These are phyloP conservation scores for Kodamaea anthophila DNA, from an alignment of 1,139 yeast genomes.

Conservation along the genomic window DNA sequence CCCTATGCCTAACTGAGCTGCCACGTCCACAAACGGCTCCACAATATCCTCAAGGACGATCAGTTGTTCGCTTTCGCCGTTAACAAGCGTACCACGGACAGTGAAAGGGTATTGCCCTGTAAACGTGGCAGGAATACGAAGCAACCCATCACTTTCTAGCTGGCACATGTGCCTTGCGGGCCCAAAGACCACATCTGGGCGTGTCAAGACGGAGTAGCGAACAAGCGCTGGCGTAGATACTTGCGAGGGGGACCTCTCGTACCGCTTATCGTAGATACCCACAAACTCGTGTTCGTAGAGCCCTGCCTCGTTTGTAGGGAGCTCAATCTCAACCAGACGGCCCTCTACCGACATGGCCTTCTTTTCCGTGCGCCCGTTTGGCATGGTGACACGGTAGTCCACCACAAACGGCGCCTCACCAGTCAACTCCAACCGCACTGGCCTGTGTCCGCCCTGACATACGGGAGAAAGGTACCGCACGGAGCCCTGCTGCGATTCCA, in stretches of 20 bases:
- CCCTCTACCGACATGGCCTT: slow-evolving; percentile 29
- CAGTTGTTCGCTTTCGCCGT: slow-evolving; percentile 21
- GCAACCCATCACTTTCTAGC: slow-evolving; percentile 55
- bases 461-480: slow-evolving; percentile 24
- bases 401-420: slow-evolving; percentile 75
- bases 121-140: slow-evolving; percentile 45
- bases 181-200: slow-evolving; percentile 54
- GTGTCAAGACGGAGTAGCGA: slow-evolving; percentile 52
- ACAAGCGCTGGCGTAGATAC: slow-evolving; percentile 37
- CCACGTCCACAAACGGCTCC: slow-evolving; percentile 14
- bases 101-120: slow-evolving; percentile 63
- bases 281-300: slow-evolving; percentile 54
- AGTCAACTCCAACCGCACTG: slow-evolving; percentile 21
- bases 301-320: slow-evolving; percentile 44
- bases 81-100: slow-evolving; percentile 47
- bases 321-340: slow-evolving; percentile 19
- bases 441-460: slow-evolving; percentile 28
- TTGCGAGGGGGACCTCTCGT: slow-evolving; percentile 47
- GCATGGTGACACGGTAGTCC: slow-evolving; percentile 58
- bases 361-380: slow-evolving; percentile 44
- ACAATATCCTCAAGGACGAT: slow-evolving; percentile 13
- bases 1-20: slow-evolving; percentile 28
- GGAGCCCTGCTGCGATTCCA: slow-evolving; percentile 13
- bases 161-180: slow-evolving; percentile 42
- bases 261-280: slow-evolving; percentile 61